A percentile compares a stretch with the other conserved stretches of the same genome.
Conservation (phyloP, 345 rosid species). For the Citrus sp. region DNA sequence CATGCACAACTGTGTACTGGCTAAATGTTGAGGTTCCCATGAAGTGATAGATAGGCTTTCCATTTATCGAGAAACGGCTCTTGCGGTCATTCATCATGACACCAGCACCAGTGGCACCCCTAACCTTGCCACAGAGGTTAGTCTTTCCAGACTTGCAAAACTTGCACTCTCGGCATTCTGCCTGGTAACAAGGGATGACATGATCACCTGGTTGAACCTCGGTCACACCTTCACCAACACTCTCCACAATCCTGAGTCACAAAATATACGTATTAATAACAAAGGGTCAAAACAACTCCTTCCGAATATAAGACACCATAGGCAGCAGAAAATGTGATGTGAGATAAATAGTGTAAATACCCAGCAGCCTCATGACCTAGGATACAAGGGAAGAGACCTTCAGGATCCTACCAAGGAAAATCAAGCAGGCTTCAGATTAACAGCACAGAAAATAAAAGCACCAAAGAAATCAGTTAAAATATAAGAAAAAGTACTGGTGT, state of each 20-base stretch:
- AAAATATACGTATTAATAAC: neutral
- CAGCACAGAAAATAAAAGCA: neutral
- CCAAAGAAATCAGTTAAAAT: neutral
- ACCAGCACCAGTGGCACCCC: conserved; percentile 92
- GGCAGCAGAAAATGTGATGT: neutral
- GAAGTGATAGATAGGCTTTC: conserved; percentile 87
- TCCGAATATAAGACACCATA: conserved; percentile 2
- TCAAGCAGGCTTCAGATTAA: neutral
- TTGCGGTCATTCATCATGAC: conserved; percentile 91
- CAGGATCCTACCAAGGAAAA: conserved; percentile 69
- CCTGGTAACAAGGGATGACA: conserved; percentile 97
- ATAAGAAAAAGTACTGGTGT: neutral
- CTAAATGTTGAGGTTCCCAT: conserved; percentile 99
- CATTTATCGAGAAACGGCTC: conserved; percentile 82
- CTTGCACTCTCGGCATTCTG: conserved; percentile 98
- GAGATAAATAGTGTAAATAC: conserved; percentile 30
- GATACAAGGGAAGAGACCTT: conserved; percentile 92
- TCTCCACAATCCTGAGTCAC: conserved; percentile 73
- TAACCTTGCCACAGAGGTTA: conserved; percentile 95
- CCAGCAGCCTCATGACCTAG: conserved; percentile 99
- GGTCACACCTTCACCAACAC: conserved; percentile 96
- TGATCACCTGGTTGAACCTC: conserved; percentile 93
- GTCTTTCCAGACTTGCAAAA: conserved; percentile 98
- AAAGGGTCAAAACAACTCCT: neutral
- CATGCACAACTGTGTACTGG: conserved; percentile 96